Evolutionary conservation across 306 rosid species (phyloP), one percentile per base, ranked within the genome.

Genomic region (Fagus sylvatica): DNA sequence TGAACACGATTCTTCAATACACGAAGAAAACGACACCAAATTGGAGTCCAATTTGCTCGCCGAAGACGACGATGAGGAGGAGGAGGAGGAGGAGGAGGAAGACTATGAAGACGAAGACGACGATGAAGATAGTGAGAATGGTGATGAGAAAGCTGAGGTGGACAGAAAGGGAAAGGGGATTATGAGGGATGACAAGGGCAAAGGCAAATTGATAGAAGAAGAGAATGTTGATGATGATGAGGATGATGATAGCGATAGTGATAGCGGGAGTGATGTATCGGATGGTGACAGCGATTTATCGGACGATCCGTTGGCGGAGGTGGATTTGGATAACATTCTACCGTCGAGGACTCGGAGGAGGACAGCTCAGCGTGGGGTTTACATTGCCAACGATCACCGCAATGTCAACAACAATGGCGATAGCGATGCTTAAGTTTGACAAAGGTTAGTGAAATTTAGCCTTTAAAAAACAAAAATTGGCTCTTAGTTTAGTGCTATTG

Each of bases 331-430:
- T 46, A 95, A 95, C 86, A 92, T 95, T 80, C 96, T 92, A 48
- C 98, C 98, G 9, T 92, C 97, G 1, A 88, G 98, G 85, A 95
- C 98, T 49, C 87, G 98, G 65, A 85, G 96, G 79, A 88, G 89
- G 82, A 78, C 86, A 41, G 69, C 76, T 64, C 84, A 85, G 10
- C 82, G 93, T 0, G 97, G 98, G n/a, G 79, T 90, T 60, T 88
- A 60, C 80, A 83, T 95, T 77, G 78, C 92, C 6, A 84, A 77
- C 40, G 89, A 91, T 59, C 51, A 43, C 7, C 83, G 37, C 15
- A 86, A 85, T 72, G 79, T 59, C 41, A 49, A 71, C 3, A 78
- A 64, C 4, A 85, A 84, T 69, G 87, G 86, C 40, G 93, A 88
- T 61, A 89, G 93, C 64, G 90, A 87, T 76, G 93, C 87, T 71